These are phyloP conservation scores for Rusavskia elegans DNA, from an alignment of 495 filamentous ascomycete genomes.

Conservation along the genomic window DNA sequence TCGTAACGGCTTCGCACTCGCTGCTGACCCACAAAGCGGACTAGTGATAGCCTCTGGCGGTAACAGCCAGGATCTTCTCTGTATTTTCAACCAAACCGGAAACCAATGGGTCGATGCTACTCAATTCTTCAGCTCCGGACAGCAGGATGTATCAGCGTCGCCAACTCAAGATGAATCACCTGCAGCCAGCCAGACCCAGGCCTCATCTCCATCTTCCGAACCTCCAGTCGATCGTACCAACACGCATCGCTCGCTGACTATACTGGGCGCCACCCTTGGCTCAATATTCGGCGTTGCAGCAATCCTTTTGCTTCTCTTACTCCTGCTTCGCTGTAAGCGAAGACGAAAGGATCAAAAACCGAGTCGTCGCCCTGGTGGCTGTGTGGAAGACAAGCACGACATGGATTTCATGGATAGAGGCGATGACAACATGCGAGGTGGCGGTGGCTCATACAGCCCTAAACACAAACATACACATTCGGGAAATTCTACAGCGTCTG, in stretches of 20 bases:
- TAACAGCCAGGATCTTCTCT: constrained; percentile 40
- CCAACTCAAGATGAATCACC: background rate
- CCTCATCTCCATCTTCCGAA: constrained; percentile 18
- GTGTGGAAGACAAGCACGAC: constrained; percentile 38
- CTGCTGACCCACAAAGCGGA: constrained; percentile 33
- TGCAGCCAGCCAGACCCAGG: constrained; percentile 4
- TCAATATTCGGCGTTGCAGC: constrained; percentile 55
- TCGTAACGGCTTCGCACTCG: constrained; percentile 46
- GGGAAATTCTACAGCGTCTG: constrained; percentile 25
- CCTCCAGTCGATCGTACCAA: constrained; percentile 17
- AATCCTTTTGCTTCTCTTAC: constrained; percentile 50
- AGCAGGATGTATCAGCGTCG: background rate
- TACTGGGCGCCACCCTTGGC: constrained; percentile 69
- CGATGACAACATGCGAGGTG: constrained; percentile 35
- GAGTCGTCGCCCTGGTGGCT: constrained; percentile 32
- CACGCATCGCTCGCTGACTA: constrained; percentile 28
- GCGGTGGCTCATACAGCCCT: constrained; percentile 22
- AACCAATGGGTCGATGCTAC: constrained; percentile 75
- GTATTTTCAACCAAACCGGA: constrained; percentile 62
- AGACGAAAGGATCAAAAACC: constrained; percentile 34
- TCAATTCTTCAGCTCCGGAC: constrained; percentile 35
- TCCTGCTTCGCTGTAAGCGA: constrained; percentile 47
- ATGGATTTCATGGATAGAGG: constrained; percentile 51
- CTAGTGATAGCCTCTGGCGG: constrained; percentile 69
- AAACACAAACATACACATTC: constrained; percentile 10